phyloP scores from a whole-genome alignment of 2,329 filamentous ascomycete species.

The Ophiognomonia clavigignenti-juglandacearum region DNA sequence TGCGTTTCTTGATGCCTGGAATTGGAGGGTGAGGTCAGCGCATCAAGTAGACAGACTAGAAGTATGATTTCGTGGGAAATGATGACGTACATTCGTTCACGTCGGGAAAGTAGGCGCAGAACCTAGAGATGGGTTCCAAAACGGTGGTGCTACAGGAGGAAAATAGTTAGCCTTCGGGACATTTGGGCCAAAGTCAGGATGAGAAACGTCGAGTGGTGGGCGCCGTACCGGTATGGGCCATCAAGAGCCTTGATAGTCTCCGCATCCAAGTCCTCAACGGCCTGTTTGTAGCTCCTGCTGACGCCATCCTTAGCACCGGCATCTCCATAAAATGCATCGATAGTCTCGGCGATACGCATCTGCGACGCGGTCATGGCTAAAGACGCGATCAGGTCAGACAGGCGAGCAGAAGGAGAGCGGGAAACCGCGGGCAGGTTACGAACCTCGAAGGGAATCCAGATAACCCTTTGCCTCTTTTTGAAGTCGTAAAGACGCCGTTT shows the following conservation, averaged over 20 bases:
- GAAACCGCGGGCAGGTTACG: slow-evolving; percentile 14
- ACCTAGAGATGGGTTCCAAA: slow-evolving; percentile 88
- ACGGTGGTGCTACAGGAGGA: slow-evolving; percentile 66
- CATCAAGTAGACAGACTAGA: slow-evolving; percentile 23
- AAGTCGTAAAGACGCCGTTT: slow-evolving; percentile 82
- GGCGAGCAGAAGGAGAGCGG: too few species aligned
- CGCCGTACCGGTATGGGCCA: slow-evolving; percentile 74
- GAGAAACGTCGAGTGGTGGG: neutral
- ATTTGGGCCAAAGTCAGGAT: neutral
- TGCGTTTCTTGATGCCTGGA: slow-evolving; percentile 89
- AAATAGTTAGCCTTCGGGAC: slow-evolving; percentile 16
- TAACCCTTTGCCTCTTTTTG: slow-evolving; percentile 99
- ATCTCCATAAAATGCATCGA: slow-evolving; percentile 98
- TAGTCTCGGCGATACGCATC: slow-evolving; percentile 98
- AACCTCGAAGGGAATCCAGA: slow-evolving; percentile 87
- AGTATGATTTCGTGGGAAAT: slow-evolving; percentile 9
- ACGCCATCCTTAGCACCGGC: slow-evolving; percentile 92
- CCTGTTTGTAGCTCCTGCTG: slow-evolving; percentile 95
- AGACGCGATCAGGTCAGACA: neutral
- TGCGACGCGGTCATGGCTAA: slow-evolving; percentile 97
- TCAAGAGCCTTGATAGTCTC: slow-evolving; percentile 98
- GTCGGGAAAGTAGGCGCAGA: slow-evolving; percentile 98
- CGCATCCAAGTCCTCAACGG: slow-evolving; percentile 93
- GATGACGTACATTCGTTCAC: slow-evolving; percentile 80
- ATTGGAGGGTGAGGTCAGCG: slow-evolving; percentile 16